phyloP scores from a whole-genome alignment of 2,329 filamentous ascomycete genomes.

The Colletotrichum paranaense region DNA sequence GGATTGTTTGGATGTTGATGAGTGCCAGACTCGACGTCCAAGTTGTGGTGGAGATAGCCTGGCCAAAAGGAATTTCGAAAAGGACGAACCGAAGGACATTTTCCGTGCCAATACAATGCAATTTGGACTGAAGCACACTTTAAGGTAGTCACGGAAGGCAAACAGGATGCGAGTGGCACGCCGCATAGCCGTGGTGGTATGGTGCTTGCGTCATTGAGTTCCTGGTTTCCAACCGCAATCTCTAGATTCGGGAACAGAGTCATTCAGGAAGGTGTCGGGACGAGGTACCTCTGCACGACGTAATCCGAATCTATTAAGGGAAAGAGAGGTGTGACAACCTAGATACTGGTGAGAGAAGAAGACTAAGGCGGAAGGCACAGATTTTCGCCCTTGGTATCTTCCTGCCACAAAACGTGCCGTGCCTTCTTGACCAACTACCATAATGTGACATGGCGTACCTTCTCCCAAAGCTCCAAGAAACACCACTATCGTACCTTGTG shows the following conservation, averaged over 20 bases:
- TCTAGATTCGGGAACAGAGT: neutral
- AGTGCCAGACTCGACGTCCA: neutral
- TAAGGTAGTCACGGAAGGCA: neutral
- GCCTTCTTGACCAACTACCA: neutral
- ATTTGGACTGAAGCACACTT: too few species aligned
- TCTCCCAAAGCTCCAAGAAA: neutral
- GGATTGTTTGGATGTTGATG: neutral
- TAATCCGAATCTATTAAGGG: neutral
- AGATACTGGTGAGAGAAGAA: neutral
- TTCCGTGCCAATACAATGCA: neutral
- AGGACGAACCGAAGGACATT: neutral
- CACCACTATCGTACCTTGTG: neutral
- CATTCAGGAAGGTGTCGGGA: neutral
- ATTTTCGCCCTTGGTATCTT: neutral
- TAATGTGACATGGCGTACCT: neutral
- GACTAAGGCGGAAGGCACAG: neutral
- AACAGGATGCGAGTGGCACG: neutral
- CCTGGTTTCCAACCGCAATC: neutral
- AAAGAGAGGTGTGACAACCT: neutral
- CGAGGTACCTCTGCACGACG: neutral
- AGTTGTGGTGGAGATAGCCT: too few species aligned
- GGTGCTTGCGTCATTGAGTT: neutral
- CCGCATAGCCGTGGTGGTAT: neutral
- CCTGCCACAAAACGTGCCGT: neutral
- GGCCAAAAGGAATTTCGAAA: neutral